Base-by-base conservation (phyloP, 2,329 filamentous ascomycete species). In the Phaeophleospora eucalypticola region DNA sequence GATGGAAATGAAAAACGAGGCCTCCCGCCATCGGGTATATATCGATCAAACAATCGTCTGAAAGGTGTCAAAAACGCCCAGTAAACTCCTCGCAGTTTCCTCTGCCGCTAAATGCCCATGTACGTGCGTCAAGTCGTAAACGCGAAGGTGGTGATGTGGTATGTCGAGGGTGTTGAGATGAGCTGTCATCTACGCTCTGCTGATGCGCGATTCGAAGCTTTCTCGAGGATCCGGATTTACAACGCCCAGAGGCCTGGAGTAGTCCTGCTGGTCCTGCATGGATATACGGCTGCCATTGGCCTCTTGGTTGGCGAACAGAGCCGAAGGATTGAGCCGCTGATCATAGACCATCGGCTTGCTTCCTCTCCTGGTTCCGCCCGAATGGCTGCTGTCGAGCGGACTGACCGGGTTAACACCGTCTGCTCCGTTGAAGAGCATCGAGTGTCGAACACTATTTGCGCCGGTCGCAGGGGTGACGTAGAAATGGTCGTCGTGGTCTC, bases 261-360 rank as follows among this genome's bases (percentile, higher is more conserved):
- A 76, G 48, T 76, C 73, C 45, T 74, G 69, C 43, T 74, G 64
- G 45, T 72, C 75, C 36, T 65, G 68, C 36, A 76, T 62, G 41
- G 71, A 74, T 18, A 69, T 65, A 17, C 68, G 68, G 48, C 72
- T 75, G 15, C 64, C 63, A 48, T 74, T 76, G n/a, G 70, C 68
- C 29, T 67, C 63, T 36, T 55, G 56, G 36, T 73, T 66, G 29
- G 65, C 66, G 57, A 74, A 70, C 20, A 76, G 63, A 2, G 71
- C 70, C 4, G 66, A 67, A 2, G 73, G 73, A 46, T 76, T 76
- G 18, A 76, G 64, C 18, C 73, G 64, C 49, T 74, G 72, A 46
- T 76, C 73, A 49, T 72, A 71, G 24, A 75, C 64, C 46, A 72
- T 58, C 2, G 71, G 71, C 45, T 68, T 64, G 48, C 71, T 75